A percentile compares a stretch with the other conserved stretches of the same genome.
phyloP scores from a whole-genome alignment of 2,329 filamentous ascomycete species.

The Celoporthe dispersa region DNA sequence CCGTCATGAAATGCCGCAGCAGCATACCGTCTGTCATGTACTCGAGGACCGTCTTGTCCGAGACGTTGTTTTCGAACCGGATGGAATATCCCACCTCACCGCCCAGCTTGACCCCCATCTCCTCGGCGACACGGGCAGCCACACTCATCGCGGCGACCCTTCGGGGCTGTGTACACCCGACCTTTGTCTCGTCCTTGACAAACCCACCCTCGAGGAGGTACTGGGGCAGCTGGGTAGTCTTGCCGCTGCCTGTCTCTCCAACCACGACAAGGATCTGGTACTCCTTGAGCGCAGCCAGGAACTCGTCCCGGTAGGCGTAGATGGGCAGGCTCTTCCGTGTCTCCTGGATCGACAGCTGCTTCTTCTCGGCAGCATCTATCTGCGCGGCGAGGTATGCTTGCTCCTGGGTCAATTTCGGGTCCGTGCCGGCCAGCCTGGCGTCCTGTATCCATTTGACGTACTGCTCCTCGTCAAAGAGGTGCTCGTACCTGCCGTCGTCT shows the following conservation, averaged over 20 bases:
- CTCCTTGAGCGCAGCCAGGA: constrained; percentile 83
- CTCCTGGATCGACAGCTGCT: constrained; percentile 86
- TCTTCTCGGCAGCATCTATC: constrained; percentile 86
- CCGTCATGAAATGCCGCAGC: constrained; percentile 85
- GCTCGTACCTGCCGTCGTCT: constrained; percentile 85
- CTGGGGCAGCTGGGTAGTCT: constrained; percentile 93
- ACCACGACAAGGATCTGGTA: constrained; percentile 91
- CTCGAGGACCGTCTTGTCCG: constrained; percentile 88
- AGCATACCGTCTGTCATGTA: constrained; percentile 99
- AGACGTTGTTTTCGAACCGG: constrained; percentile 90
- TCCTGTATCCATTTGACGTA: constrained; percentile 72
- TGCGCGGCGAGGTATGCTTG: constrained; percentile 79
- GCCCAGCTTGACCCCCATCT: constrained; percentile 87
- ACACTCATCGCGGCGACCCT: constrained; percentile 98
- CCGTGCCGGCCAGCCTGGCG: constrained; percentile 67
- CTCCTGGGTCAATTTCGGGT: constrained; percentile 77
- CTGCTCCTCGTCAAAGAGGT: constrained; percentile 88
- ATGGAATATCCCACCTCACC: constrained; percentile 94
- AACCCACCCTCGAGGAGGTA: constrained; percentile 92
- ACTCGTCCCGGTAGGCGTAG: constrained; percentile 82
- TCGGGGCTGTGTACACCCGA: constrained; percentile 92
- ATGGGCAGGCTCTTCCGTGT: constrained; percentile 89
- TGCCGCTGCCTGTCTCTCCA: constrained; percentile 92
- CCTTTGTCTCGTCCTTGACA: constrained; percentile 80
- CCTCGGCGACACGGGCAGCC: constrained; percentile 92